A percentile compares a stretch with the other conserved stretches of the same genome.
Evolutionary conservation across 345 rosid genomes (phyloP).

Genomic region (Reutealis trisperma): DNA sequence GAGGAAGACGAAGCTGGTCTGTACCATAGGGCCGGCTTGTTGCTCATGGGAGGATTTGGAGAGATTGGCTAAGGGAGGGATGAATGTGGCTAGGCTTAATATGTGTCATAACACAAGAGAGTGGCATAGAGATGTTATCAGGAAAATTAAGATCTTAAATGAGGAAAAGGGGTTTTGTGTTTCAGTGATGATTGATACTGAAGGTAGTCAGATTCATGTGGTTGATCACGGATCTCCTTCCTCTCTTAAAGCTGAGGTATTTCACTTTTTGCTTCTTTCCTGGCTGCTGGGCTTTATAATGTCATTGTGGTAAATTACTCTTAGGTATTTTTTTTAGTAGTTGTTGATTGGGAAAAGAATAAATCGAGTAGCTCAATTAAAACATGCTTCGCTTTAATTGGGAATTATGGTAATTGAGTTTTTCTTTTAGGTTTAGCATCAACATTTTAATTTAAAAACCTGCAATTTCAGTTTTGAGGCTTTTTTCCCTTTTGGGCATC

Average conservation of each 20-base stretch:
- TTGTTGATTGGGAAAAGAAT: not conserved
- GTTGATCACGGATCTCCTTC: slow-evolving; percentile 72
- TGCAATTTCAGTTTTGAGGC: not conserved
- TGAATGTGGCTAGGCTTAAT: slow-evolving; percentile 76
- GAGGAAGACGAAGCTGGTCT: slow-evolving; percentile 74
- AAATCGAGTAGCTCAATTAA: not conserved
- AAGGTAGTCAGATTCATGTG: slow-evolving; percentile 75
- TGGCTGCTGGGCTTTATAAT: not conserved
- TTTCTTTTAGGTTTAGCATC: not conserved
- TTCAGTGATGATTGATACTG: slow-evolving; percentile 72
- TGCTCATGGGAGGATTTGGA: slow-evolving; percentile 56
- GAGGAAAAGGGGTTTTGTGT: slow-evolving; percentile 56
- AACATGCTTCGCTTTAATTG: not conserved
- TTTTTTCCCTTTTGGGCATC: not conserved
- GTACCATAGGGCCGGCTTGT: slow-evolving; percentile 70
- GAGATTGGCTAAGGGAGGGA: slow-evolving; percentile 61
- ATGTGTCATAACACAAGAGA: slow-evolving; percentile 72
- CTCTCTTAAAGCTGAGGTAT: slow-evolving; percentile 46
- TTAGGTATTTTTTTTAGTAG: not conserved
- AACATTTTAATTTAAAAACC: not conserved
- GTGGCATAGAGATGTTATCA: slow-evolving; percentile 65
- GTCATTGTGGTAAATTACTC: not conserved
- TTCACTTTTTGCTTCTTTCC: not conserved
- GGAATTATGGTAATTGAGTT: not conserved
- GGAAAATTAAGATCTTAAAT: slow-evolving; percentile 58